Base-by-base conservation (phyloP, 2,329 filamentous ascomycete genomes). In the Colletotrichum costaricense region DNA sequence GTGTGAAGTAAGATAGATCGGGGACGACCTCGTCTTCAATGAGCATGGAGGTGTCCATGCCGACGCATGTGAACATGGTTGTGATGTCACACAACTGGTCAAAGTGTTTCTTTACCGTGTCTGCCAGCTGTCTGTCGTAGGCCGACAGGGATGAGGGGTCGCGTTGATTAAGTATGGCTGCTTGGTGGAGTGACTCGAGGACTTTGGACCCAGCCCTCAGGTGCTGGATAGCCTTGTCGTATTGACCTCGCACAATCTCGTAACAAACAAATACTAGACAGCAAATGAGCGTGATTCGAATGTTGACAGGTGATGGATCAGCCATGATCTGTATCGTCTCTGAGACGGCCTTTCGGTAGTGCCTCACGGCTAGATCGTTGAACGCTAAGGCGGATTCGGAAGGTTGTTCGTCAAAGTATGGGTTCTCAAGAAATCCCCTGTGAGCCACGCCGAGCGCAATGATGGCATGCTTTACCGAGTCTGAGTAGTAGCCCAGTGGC, bases 311-410 rank as follows among this genome's bases (percentile, higher is more conserved):
- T 12, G 69, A 63, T 2, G 69, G 69, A 4, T 72, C 69, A 16
- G 69, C 59, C 69, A 72, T 72, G 65, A 72, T 63, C 2, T 64
- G 59, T 9, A 72, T 72, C 6, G 69, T 54, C 26, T 69, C 69
- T 11, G 65, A 30, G 6, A 72, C 66, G 8, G 69, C 69, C 24
- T 59, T 72, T 28, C 66, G 58, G 54, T 72, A 69, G 5, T 72
- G 69, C 14, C 52, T 54, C 38, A 33, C 58, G 14, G 69, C 66
- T 9, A 72, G 14, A 5, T 69, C 54, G 65, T 26, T 54, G 3
- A 69, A 22, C 0, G 57, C 65, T n/a, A 72, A 4, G 8, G 54
- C 28, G 5, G 49, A 38, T 3, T 35, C 54, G 2, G 69, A 57
- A 1, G 58, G 57, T 3, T 54, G 5, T 16, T 11, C 19, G 5